Conservation (phyloP, 108 stramenopile genomes). For the Tribonema minus region DNA sequence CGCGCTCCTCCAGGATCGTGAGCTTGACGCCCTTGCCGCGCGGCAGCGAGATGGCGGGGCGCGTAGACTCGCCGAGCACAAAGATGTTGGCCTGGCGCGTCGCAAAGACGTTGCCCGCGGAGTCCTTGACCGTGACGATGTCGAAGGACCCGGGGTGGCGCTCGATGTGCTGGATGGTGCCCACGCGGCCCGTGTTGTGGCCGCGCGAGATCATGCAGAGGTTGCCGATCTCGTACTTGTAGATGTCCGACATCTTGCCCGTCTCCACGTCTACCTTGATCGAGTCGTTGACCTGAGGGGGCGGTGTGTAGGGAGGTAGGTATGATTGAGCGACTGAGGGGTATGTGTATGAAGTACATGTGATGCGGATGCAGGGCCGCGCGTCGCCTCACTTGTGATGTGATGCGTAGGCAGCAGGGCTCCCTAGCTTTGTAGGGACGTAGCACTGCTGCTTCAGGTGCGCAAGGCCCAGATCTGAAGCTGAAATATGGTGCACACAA, state of each 20-base stretch:
- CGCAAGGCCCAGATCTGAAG: too few species aligned
- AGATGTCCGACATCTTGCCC: slow-evolving; percentile 85
- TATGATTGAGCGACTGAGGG: too few species aligned
- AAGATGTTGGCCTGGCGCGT: slow-evolving; percentile 92
- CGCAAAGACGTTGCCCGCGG: slow-evolving; percentile 91
- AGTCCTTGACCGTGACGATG: slow-evolving; percentile 95
- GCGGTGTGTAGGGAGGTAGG: too few species aligned
- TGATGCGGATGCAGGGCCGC: too few species aligned
- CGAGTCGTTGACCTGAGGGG: slow-evolving; percentile 89
- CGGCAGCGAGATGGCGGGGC: slow-evolving; percentile 79
- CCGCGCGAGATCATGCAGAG: slow-evolving; percentile 92
- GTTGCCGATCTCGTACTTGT: slow-evolving; percentile 95
- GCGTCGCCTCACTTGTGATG: too few species aligned
- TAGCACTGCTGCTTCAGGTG: too few species aligned
- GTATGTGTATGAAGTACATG: too few species aligned
- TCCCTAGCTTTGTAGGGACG: too few species aligned
- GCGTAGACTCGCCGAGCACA: slow-evolving; percentile 82
- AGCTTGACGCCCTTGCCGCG: slow-evolving; percentile 99
- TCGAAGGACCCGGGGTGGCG: slow-evolving; percentile 96
- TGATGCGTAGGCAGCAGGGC: too few species aligned
- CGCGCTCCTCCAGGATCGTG: slow-evolving; percentile 88
- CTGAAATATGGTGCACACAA: too few species aligned
- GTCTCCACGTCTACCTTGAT: slow-evolving; percentile 93
- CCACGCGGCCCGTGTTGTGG: slow-evolving; percentile 94
- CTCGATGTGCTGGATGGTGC: slow-evolving; percentile 88